phyloP scores from a whole-genome alignment of 2,329 filamentous ascomycete species.

The Chrysoporthe deuterocubensis region DNA sequence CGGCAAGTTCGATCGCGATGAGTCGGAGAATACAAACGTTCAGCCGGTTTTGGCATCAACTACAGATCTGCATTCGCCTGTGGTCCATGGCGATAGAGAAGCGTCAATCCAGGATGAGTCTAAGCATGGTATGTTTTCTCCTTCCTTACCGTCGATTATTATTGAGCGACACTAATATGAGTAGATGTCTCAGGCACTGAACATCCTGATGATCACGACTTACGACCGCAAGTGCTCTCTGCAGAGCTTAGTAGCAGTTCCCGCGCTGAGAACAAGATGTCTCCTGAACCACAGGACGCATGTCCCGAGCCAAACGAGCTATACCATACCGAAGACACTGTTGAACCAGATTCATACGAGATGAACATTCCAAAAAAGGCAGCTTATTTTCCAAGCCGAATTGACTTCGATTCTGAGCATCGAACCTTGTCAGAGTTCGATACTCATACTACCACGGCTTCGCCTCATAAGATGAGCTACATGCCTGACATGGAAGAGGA shows the following conservation, averaged over 20 bases:
- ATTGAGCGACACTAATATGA: background rate
- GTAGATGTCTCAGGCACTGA: background rate
- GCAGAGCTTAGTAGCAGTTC: background rate
- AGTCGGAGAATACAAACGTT: background rate
- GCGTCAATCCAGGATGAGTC: background rate
- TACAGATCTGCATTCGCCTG: background rate
- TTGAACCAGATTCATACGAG: background rate
- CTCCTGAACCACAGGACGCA: background rate
- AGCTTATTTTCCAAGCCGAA: background rate
- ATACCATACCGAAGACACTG: background rate
- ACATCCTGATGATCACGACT: background rate
- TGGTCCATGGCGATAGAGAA: background rate
- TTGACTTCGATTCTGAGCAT: background rate
- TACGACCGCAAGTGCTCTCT: background rate
- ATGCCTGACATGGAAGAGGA: background rate
- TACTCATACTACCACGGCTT: background rate
- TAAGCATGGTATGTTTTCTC: background rate
- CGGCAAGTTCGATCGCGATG: slow-evolving; percentile 2
- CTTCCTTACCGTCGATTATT: background rate
- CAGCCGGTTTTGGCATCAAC: background rate
- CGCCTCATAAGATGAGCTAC: background rate
- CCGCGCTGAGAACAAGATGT: background rate
- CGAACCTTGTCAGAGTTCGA: background rate
- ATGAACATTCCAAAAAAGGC: slow-evolving; percentile 1
- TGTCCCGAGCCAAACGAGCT: background rate